phyloP scores from a whole-genome alignment of 2,329 filamentous ascomycete species.

The Claviceps pazoutovae region DNA sequence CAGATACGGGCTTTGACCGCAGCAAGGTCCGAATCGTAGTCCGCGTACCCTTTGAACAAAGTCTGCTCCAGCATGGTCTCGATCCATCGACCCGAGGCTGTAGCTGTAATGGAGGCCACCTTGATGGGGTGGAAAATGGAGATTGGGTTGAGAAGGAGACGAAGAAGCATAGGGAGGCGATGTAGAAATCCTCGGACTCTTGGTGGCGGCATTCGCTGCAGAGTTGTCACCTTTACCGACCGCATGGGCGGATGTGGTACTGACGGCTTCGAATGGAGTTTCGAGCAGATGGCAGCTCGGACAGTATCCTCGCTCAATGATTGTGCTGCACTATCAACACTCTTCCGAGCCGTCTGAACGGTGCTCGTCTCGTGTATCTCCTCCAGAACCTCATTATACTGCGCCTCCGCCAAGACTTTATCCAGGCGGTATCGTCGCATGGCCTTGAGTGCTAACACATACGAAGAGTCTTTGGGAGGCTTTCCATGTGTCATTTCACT shows the following conservation, averaged over 20 bases:
- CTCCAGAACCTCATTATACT: slow-evolving; percentile 1
- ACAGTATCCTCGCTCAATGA: neutral
- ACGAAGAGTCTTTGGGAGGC: slow-evolving; percentile 1
- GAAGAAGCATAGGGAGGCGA: slow-evolving; percentile 4
- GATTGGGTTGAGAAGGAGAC: slow-evolving; percentile 2
- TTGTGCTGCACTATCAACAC: neutral
- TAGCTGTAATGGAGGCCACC: slow-evolving; percentile 4
- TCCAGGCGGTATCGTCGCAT: slow-evolving; percentile 1
- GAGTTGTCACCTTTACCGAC: slow-evolving; percentile 5
- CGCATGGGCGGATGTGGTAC: slow-evolving; percentile 4
- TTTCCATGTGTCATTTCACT: slow-evolving; percentile 5
- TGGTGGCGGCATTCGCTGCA: neutral
- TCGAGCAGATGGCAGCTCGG: slow-evolving; percentile 3
- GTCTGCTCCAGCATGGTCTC: slow-evolving; percentile 3
- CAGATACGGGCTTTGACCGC: slow-evolving; percentile 2
- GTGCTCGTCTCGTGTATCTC: neutral
- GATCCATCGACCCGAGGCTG: slow-evolving; percentile 3
- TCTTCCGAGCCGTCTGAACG: neutral
- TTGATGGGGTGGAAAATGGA: slow-evolving; percentile 4
- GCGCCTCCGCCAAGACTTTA: neutral
- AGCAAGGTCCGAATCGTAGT: slow-evolving; percentile 1
- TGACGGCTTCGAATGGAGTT: slow-evolving; percentile 4
- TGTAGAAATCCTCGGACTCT: slow-evolving; percentile 2
- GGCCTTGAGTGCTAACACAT: neutral
- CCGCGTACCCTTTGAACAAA: slow-evolving; percentile 3